Base-by-base conservation (phyloP, 2,329 filamentous ascomycete species). In the Oidium heveae region DNA sequence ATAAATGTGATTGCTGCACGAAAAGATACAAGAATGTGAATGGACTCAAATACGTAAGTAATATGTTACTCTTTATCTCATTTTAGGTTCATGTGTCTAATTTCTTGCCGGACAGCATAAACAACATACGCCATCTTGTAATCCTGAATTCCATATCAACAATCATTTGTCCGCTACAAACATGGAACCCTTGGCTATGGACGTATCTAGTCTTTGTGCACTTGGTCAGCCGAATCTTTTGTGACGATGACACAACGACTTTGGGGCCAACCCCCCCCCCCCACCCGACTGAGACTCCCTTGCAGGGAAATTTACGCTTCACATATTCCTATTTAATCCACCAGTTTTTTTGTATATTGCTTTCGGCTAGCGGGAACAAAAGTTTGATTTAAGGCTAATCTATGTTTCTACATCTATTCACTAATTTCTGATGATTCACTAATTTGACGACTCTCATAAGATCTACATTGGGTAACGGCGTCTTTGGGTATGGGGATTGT, bases 21-120 rank as follows among this genome's bases (percentile, higher is more conserved):
- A 98, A 98, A 72, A 84, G 91, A 54, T 98, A 98, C 71, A 98
- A 98, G 79, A 98, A 98, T 65, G 69, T 98, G 57, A 98, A 98
- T 68, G 91, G 91, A 7, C 76, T 98, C 58, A 98, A 98, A 79
- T 98, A 98, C 66, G 78, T 82, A 69, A 68, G 77, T 70, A 39
- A 43, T 41, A 7, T 24, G 10, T 39, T 46, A 52, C 47, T 33
- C 56, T 72, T 22, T 7, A 46, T 13, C 18, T 32, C 4, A 10
- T 9, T 3, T 24, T 12, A 18, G 4, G 20, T 9, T 22, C n/a
- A 33, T 34, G 4, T 2, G 10, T 34, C n/a, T 18, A 34, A 32
- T 18, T 52, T 4, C n/a, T 22, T 63, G 57, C 32, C 6, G 13
- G 58, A 60, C 57, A 80, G 77, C 77, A 81, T 70, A 86, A 85